Evolutionary conservation across 2,329 filamentous ascomycete species (phyloP).

Genomic region (Colletotrichum nymphaeae): DNA sequence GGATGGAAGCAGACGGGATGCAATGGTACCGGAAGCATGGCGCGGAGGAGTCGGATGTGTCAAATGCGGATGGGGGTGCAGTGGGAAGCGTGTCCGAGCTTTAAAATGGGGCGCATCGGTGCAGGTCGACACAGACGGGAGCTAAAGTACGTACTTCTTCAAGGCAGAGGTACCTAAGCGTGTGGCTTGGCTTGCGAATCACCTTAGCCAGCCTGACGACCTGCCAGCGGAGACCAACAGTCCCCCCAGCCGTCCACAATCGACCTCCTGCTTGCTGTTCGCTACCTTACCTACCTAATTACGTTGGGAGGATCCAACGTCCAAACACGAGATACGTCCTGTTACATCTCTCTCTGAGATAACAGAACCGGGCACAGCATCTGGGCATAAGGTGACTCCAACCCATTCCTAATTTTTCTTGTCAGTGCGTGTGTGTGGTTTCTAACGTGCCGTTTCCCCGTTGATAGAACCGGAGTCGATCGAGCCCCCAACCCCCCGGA

Average conservation of each 20-base stretch:
- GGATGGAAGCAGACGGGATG: not conserved
- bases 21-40: not conserved
- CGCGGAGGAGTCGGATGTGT: conserved; percentile 19
- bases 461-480: conserved; percentile 13
- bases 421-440: not conserved
- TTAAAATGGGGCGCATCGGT: conserved; percentile 14
- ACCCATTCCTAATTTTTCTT: not conserved
- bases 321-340: conserved; percentile 3
- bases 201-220: conserved; percentile 20
- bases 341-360: conserved; percentile 10
- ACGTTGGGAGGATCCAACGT: conserved; percentile 1
- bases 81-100: not conserved
- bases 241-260: conserved; percentile 15
- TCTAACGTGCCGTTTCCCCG: conserved; percentile 4
- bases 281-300: not conserved
- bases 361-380: conserved; percentile 24
- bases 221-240: conserved; percentile 15
- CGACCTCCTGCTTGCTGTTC: not conserved
- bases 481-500: conserved; percentile 22
- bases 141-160: conserved; percentile 11
- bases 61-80: not conserved
- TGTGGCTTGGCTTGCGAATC: conserved; percentile 28
- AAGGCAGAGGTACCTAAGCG: not conserved
- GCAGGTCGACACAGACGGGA: conserved; percentile 2
- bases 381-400: conserved; percentile 15